Evolutionary conservation across 2,329 filamentous ascomycete species (phyloP), one percentile per base, ranked within the genome.

Genomic region (Didymella segeticola): DNA sequence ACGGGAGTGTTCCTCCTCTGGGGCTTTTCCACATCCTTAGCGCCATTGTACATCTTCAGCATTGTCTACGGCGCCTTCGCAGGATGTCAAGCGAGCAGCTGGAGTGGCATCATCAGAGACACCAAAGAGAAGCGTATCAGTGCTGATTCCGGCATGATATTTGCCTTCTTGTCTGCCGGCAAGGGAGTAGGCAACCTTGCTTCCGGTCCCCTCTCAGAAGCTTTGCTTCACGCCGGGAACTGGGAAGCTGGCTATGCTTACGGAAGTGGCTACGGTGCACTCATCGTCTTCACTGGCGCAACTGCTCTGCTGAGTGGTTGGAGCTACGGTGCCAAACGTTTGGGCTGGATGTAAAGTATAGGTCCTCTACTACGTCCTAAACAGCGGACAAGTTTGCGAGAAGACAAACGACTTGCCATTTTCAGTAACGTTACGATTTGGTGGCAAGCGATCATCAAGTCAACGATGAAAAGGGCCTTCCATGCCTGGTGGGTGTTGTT

Each of bases 151-250:
- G 77, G 79, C 0, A 77, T 83, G 57, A 73, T 82, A 1, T 80
- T 83, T 51, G 77, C 76, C 0, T 73, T 78, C 12, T 69, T 83
- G 47, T 76, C 76, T 9, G 77, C 77, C 8, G 81, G 81, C 0
- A 79, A 80, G 37, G 82, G 82, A 0, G 74, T 83, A 17, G 81
- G 82, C 3, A 80, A 79, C 63, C 68, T 84, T 9, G 75, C 78
- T 9, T 78, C 75, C 53, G 82, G 82, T 3, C 82, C 82, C 0
- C 64, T 84, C 34, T 82, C 80, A 41, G 80, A 82, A 62, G 75
- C 69, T 12, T 60, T 81, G 27, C 56, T 81, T 8, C 64, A 66
- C n/a, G 62, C 66, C 22, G 71, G 71, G 20, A 58, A 63, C 2
- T 79, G 72, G 22, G 66, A 73, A 38, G 74, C 72, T 17, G 66